Base-by-base conservation (phyloP, 768 basidiomycete genomes). In the Phanerochaete sordida region DNA sequence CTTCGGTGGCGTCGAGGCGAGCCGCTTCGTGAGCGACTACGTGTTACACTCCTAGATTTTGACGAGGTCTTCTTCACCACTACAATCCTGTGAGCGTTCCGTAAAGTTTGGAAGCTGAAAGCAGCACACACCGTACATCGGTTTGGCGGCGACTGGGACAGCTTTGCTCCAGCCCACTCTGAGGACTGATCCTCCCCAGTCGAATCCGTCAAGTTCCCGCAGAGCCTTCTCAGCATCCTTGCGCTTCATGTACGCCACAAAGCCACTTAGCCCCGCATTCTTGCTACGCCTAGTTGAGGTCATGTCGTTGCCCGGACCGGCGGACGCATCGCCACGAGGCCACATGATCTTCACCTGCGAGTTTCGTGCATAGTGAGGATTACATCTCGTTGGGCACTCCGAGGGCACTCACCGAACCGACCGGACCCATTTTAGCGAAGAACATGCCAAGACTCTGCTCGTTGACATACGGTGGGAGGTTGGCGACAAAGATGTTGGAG, bases 141-240 rank as follows among this genome's bases (percentile, higher is more conserved):
- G 80, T 71, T 87, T 89, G 1, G 81, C 76, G 30, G 90, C 93
- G 47, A 97, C 77, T 16, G 94, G 90, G 6, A 98, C 91, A 1
- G 95, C 92, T 75, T 98, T 98, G 70, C 96, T 96, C 95, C 96
- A 99, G 15, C 94, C 94, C 5, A 95, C 93, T 15, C 93, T 81
- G 3, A 99, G 76, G 23, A 92, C 72, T 39, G 82, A 91, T 7
- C 95, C 95, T 59, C 91, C 93, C 97, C 96, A 99, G 46, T 97
- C 93, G 61, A 88, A 85, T 1, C 95, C 95, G 66, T 99, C 97
- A 57, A 93, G 83, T 69, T 96, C 91, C 26, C 90, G 87, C 23
- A 97, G 77, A 2, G 96, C 96, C 45, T 74, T 77, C 69, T 98
- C 96, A 2, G 97, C 96, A 66, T 95, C 94, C 64, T 84, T 85